These are phyloP conservation scores for Botrytis aclada DNA, from an alignment of 2,329 filamentous ascomycete species.

Conservation along the genomic window DNA sequence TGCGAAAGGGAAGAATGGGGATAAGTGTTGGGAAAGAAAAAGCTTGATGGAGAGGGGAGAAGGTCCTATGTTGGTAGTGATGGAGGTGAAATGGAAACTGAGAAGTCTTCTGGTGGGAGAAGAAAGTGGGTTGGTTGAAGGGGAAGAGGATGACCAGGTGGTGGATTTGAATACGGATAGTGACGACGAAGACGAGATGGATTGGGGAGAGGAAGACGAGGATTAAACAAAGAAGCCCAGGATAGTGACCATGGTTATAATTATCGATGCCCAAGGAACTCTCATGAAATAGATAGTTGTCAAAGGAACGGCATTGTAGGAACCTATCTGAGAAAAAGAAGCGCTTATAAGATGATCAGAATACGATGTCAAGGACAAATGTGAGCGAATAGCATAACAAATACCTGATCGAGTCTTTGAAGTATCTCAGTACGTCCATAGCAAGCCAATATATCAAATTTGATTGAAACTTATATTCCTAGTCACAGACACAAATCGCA, in stretches of 20 bases:
- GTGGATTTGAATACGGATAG: not conserved
- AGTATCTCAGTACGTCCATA: not conserved
- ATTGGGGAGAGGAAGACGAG: not conserved
- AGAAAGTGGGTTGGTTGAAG: not conserved
- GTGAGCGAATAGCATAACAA: not conserved
- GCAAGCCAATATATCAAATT: not conserved
- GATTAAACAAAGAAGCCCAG: not conserved
- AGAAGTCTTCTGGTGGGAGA: not conserved
- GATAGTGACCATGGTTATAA: not conserved
- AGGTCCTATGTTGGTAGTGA: slow-evolving; percentile 13
- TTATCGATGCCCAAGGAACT: not conserved
- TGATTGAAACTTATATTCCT: not conserved
- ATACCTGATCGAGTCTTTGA: not conserved
- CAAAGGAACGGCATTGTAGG: too few relatives aligned
- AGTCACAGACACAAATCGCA: not conserved
- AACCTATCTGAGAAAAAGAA: not conserved
- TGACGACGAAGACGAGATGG: not conserved
- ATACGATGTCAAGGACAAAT: not conserved
- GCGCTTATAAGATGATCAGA: not conserved
- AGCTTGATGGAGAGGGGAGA: not conserved
- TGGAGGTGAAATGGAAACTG: not conserved
- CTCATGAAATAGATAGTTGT: not conserved
- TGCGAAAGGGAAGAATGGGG: not conserved
- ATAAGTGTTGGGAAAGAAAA: slow-evolving; percentile 6
- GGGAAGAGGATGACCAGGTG: not conserved